Base-by-base conservation (phyloP, 2,329 filamentous ascomycete species). In the Parasarocladium wereldwijsianum region DNA sequence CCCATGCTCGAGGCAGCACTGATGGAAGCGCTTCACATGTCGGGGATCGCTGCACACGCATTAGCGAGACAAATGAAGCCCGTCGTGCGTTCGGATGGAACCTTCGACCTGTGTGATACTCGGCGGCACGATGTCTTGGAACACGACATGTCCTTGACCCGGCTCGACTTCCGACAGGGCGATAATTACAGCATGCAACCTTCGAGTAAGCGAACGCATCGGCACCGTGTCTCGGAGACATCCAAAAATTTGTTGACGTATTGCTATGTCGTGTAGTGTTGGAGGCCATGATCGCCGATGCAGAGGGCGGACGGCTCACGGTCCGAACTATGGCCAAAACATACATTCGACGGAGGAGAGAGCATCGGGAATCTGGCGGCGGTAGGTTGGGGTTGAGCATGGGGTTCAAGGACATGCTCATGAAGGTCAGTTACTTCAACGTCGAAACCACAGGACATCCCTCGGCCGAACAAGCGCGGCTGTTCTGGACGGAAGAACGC, bases 101-200 rank as follows among this genome's bases (percentile, higher is more conserved):
- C n/a, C n/a, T n/a, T n/a, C n/a, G n/a, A n/a, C n/a, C n/a, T n/a
- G n/a, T n/a, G n/a, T n/a, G n/a, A n/a, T n/a, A n/a, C n/a, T n/a
- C 40, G 47, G n/a, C 39, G 37, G 20, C 47, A 51, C 36, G 45
- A 47, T 27, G 39, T 49, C 5, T 40, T 52, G 24, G 49, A 52
- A 36, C 49, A 52, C 37, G 49, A 51, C 31, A 6, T 51, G 46
- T 16, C 41, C n/a, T n/a, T 52, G 31, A 49, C 47, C 3, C 40
- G 49, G 10, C 40, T 50, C 6, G 49, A 52, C 29, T 43, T 44
- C 26, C 43, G 40, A 10, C 47, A 51, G 19, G 47, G 47, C n/a
- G 46, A 50, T 32, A 51, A 51, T 26, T 50, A 45, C 37, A 46
- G 39, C 14, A 41, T 51, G 32, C 45, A 50, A 32, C 45, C 41